Conservation (phyloP, 306 rosid genomes). For the Castanospermum australe region DNA sequence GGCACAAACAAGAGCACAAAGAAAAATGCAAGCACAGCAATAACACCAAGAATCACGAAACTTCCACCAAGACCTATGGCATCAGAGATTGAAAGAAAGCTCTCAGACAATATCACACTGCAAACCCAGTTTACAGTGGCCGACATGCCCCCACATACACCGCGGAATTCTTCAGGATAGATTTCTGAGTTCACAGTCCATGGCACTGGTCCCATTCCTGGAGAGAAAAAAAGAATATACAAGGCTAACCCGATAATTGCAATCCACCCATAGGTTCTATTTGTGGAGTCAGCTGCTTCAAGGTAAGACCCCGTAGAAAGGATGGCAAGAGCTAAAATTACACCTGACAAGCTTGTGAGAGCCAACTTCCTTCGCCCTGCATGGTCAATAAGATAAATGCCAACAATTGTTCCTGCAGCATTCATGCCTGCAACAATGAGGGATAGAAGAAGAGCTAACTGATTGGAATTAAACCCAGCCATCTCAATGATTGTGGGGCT, state of each 20-base stretch:
- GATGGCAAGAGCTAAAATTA: conserved; percentile 49
- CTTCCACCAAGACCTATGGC: conserved; percentile 57
- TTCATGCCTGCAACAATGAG: conserved; percentile 67
- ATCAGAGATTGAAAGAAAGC: conserved; percentile 62
- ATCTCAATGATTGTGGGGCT: conserved; percentile 55
- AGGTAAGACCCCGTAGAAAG: conserved; percentile 52
- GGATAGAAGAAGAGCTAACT: conserved; percentile 63
- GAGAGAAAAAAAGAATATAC: conserved; percentile 63
- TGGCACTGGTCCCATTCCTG: conserved; percentile 79
- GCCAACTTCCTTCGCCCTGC: conserved; percentile 67
- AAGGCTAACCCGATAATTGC: conserved; percentile 60
- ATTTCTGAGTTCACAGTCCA: conserved; percentile 58
- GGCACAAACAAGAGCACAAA: conserved; percentile 61
- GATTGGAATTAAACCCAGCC: conserved; percentile 75
- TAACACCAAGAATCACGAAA: conserved; percentile 54
- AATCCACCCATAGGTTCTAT: conserved; percentile 52
- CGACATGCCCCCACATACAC: conserved; percentile 79
- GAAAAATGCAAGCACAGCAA: conserved; percentile 50
- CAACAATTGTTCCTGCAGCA: conserved; percentile 69
- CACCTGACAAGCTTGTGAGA: conserved; percentile 63
- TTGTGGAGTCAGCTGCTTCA: conserved; percentile 39
- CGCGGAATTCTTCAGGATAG: conserved; percentile 75
- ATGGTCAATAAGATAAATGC: conserved; percentile 68
- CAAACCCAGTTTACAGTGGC: conserved; percentile 84
- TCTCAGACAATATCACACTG: conserved; percentile 62